Evolutionary conservation across 441 rosid genomes (phyloP).

Genomic region (Iberis amara): DNA sequence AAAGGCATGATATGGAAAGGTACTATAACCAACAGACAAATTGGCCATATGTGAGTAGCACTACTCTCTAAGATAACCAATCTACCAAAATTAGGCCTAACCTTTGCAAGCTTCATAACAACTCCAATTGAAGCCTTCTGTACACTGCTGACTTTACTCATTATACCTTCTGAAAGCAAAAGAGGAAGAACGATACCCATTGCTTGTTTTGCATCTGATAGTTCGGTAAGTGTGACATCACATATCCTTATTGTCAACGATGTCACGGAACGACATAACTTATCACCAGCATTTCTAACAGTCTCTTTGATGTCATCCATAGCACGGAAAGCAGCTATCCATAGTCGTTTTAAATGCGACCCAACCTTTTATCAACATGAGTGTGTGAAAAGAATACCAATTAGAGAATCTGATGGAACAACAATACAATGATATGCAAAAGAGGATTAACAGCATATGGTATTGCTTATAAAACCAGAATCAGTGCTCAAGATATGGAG

Average conservation of each 20-base stretch:
- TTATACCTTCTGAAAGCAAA: conserved; percentile 87
- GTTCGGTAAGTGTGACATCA: conserved; percentile 81
- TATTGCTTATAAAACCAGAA: conserved; percentile 7
- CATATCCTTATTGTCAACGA: conserved; percentile 88
- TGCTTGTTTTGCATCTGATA: conserved; percentile 63
- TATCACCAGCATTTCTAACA: conserved; percentile 94
- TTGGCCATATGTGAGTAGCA: conserved; percentile 9
- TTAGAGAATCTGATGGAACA: conserved; percentile 4
- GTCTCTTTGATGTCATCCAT: conserved; percentile 99
- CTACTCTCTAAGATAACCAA: conserved; percentile 16
- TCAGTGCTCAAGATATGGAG: conserved; percentile 9
- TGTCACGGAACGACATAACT: conserved; percentile 67
- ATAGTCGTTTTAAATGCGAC: conserved; percentile 70
- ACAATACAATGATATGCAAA: background rate
- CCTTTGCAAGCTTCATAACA: conserved; percentile 98
- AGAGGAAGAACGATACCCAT: conserved; percentile 84
- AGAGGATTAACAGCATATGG: conserved; percentile 11
- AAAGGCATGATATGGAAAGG: conserved; percentile 8
- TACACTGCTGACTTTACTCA: conserved; percentile 80
- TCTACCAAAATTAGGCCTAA: conserved; percentile 33
- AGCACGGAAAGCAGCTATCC: conserved; percentile 91
- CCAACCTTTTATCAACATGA: conserved; percentile 43
- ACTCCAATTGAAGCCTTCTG: conserved; percentile 93
- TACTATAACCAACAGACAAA: conserved; percentile 13
- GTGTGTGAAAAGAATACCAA: background rate